phyloP scores from a whole-genome alignment of 2,329 filamentous ascomycete species.

The Trichoderma cornu-damae region DNA sequence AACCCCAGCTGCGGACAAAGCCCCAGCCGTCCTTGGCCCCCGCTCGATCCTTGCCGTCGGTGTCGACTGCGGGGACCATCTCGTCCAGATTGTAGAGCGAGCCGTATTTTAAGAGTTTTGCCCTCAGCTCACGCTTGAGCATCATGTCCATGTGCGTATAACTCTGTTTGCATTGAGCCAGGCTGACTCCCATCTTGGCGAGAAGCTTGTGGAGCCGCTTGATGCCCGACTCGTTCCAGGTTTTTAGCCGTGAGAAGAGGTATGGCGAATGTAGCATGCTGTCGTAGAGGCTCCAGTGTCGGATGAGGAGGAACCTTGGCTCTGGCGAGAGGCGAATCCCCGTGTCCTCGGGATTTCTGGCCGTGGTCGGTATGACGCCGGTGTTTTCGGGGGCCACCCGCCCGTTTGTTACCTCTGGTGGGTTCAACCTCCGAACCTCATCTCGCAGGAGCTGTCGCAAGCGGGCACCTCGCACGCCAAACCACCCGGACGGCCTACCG shows the following conservation, averaged over 20 bases:
- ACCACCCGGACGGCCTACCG: conserved; percentile 64
- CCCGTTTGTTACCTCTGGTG: conserved; percentile 62
- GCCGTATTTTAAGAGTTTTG: conserved; percentile 84
- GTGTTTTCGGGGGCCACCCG: conserved; percentile 59
- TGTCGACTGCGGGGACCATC: conserved; percentile 74
- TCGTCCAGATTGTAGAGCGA: conserved; percentile 91
- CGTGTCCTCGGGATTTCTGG: conserved; percentile 81
- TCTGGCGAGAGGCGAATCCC: conserved; percentile 91
- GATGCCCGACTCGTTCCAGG: conserved; percentile 86
- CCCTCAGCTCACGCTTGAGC: conserved; percentile 78
- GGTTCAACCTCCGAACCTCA: conserved; percentile 90
- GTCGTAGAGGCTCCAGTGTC: conserved; percentile 97
- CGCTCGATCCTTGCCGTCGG: conserved; percentile 62
- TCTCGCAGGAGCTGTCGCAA: conserved; percentile 84
- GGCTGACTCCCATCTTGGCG: conserved; percentile 95
- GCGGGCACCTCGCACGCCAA: conserved; percentile 73
- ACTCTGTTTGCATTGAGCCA: conserved; percentile 89
- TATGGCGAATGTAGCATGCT: conserved; percentile 98
- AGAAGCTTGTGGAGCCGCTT: conserved; percentile 90
- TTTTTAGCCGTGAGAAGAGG: conserved; percentile 82
- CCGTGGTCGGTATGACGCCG: conserved; percentile 85
- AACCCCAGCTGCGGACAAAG: conserved; percentile 95
- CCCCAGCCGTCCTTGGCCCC: conserved; percentile 89
- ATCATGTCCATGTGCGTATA: conserved; percentile 99
- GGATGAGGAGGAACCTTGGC: conserved; percentile 83